These are phyloP conservation scores for Cladorrhinum sp. DNA, from an alignment of 2,329 filamentous ascomycete genomes.

Conservation along the genomic window DNA sequence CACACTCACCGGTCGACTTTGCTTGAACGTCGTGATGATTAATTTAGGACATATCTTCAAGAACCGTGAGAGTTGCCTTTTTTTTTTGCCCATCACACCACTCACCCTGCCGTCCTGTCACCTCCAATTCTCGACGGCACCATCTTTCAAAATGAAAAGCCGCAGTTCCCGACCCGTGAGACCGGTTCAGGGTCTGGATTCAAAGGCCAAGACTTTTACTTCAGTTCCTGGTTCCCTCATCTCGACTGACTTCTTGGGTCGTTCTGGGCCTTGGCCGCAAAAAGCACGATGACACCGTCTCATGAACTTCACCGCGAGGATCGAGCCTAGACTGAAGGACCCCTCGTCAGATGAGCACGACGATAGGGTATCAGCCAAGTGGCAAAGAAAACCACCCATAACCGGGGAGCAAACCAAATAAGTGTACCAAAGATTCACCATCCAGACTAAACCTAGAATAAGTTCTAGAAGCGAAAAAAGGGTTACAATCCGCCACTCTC, in stretches of 20 bases:
- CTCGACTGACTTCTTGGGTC: background rate
- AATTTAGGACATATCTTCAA: background rate
- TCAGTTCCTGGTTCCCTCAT: background rate
- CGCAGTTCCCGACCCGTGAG: background rate
- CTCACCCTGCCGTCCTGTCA: background rate
- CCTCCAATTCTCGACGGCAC: background rate
- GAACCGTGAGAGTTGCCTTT: slow-evolving; percentile 12
- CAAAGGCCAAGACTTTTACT: background rate
- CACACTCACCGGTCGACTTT: too few relatives aligned
- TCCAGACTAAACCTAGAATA: background rate
- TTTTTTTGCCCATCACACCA: background rate
- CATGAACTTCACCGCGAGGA: background rate
- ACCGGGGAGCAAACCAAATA: background rate
- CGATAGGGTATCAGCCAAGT: background rate
- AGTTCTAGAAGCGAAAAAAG: slow-evolving; percentile 10
- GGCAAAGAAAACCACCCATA: slow-evolving; percentile 7
- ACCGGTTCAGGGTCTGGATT: background rate
- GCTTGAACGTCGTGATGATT: background rate
- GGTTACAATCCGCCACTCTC: slow-evolving; percentile 8
- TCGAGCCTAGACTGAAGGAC: background rate
- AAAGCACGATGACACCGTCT: background rate
- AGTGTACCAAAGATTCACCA: background rate
- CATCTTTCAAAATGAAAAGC: background rate
- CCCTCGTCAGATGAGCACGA: background rate
- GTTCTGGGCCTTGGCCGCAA: background rate